A percentile compares a stretch with the other conserved stretches of the same genome.
Conservation (phyloP, 257 asterid species). For the Ligustrum vulgare region DNA sequence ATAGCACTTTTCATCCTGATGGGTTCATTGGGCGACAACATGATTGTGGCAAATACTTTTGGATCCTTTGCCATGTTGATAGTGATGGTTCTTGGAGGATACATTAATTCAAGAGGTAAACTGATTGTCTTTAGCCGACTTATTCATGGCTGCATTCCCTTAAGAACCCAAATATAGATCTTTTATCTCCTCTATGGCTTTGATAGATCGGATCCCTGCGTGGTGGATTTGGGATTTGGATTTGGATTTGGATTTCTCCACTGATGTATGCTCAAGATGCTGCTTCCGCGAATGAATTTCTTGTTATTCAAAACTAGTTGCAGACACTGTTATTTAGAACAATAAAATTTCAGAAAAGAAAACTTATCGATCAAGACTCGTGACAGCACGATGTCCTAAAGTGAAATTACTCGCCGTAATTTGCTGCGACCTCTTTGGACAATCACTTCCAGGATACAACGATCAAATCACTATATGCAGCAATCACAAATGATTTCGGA, state of each 20-base stretch:
- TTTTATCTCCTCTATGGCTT: slow-evolving; percentile 21
- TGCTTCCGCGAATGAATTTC: slow-evolving; percentile 88
- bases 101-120: slow-evolving; percentile 89
- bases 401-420: too few relatives aligned
- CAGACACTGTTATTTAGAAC: too few relatives aligned
- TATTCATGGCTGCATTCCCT: slow-evolving; percentile 5
- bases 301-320: too few relatives aligned
- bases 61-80: slow-evolving; percentile 96
- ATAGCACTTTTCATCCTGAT: slow-evolving; percentile 81
- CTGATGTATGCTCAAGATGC: slow-evolving; percentile 92
- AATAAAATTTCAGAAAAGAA: too few relatives aligned
- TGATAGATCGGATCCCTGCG: slow-evolving; percentile 78
- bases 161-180: slow-evolving; percentile 1
- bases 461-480: too few relatives aligned
- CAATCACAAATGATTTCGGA: too few relatives aligned
- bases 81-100: slow-evolving; percentile 94
- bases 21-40: slow-evolving; percentile 89
- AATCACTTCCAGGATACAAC: too few relatives aligned
- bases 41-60: slow-evolving; percentile 96
- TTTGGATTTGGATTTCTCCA: slow-evolving; percentile 94
- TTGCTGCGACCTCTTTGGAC: too few relatives aligned
- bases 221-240: slow-evolving; percentile 99
- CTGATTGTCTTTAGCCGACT: neutral
- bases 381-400: too few relatives aligned
- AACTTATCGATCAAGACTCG: too few relatives aligned